A percentile compares a stretch with the other conserved stretches of the same genome.
Evolutionary conservation across 306 rosid species (phyloP).

Genomic region (Dryas alaskensis): DNA sequence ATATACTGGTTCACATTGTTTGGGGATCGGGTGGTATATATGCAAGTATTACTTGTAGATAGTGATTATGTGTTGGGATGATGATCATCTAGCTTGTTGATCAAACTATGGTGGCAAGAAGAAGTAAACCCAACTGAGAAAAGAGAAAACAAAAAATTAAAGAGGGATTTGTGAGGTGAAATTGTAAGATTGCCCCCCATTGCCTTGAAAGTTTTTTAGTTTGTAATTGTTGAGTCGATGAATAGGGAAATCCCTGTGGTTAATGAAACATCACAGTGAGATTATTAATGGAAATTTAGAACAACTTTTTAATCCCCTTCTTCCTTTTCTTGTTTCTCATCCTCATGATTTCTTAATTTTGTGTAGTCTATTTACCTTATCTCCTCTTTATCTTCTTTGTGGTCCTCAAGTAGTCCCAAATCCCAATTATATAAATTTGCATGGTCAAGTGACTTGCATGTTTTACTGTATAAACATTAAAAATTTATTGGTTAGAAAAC

Average conservation of each 20-base stretch:
- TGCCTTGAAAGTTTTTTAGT: slow-evolving; percentile 4
- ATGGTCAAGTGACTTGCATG: background rate
- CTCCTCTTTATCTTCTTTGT: background rate
- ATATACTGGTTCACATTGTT: no score
- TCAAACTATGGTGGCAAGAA: slow-evolving; percentile 12
- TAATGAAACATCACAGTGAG: slow-evolving; percentile 14
- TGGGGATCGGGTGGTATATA: background rate
- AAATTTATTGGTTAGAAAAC: background rate
- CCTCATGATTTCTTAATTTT: background rate
- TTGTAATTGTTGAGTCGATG: slow-evolving; percentile 6
- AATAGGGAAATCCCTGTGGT: slow-evolving; percentile 19
- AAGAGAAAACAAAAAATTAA: background rate
- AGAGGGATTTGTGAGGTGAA: background rate
- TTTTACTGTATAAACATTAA: background rate
- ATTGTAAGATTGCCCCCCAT: slow-evolving; percentile 18
- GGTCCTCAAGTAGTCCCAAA: background rate
- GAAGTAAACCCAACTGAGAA: slow-evolving; percentile 6
- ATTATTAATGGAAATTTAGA: slow-evolving; percentile 17
- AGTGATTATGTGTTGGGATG: slow-evolving; percentile 4
- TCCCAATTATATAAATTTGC: background rate
- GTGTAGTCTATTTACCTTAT: background rate
- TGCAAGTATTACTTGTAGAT: slow-evolving; percentile 14
- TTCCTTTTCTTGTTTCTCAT: background rate
- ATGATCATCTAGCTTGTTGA: slow-evolving; percentile 1
- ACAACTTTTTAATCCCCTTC: background rate